Conservation (phyloP, 768 basidiomycete species). For the Coprinopsis cinerea region DNA sequence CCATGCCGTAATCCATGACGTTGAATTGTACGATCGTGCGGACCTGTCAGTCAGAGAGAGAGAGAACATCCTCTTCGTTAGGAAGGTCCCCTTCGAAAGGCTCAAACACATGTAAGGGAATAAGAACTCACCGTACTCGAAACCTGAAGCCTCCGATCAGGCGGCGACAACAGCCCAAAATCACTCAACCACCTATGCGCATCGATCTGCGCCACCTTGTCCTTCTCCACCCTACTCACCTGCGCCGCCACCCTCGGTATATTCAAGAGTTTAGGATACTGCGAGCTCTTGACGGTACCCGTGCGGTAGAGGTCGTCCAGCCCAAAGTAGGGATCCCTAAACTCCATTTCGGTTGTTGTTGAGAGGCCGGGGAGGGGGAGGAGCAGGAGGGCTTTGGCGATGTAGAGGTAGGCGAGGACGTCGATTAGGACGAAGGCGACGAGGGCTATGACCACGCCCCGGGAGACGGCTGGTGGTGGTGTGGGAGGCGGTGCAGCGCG, state of each 20-base stretch:
- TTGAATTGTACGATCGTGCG: slow-evolving; percentile 21
- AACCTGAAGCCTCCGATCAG: slow-evolving; percentile 21
- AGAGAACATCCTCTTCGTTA: too few species aligned
- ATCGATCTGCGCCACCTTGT: slow-evolving; percentile 20
- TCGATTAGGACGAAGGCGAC: slow-evolving; percentile 20
- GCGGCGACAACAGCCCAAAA: slow-evolving; percentile 22
- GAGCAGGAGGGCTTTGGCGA: slow-evolving; percentile 13
- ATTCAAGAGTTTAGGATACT: slow-evolving; percentile 17
- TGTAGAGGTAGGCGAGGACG: slow-evolving; percentile 18
- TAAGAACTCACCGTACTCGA: slow-evolving; percentile 18
- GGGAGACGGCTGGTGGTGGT: neutral
- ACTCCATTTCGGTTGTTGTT: slow-evolving; percentile 16
- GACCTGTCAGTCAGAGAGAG: slow-evolving; percentile 11
- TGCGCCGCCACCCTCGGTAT: slow-evolving; percentile 21
- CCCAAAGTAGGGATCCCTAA: slow-evolving; percentile 22
- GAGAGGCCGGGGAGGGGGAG: slow-evolving; percentile 11
- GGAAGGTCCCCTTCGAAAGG: too few species aligned
- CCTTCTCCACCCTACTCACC: slow-evolving; percentile 17
- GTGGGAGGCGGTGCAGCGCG: too few species aligned
- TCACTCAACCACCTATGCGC: slow-evolving; percentile 23
- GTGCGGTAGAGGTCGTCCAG: slow-evolving; percentile 20
- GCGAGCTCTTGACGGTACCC: slow-evolving; percentile 14
- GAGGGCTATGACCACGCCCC: slow-evolving; percentile 6
- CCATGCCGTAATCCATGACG: slow-evolving; percentile 26
- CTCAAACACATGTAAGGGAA: too few species aligned